Evolutionary conservation across 169 alveolate genomes (phyloP), one percentile per base, ranked within the genome.

Genomic region (Cryptosporidium muris): DNA sequence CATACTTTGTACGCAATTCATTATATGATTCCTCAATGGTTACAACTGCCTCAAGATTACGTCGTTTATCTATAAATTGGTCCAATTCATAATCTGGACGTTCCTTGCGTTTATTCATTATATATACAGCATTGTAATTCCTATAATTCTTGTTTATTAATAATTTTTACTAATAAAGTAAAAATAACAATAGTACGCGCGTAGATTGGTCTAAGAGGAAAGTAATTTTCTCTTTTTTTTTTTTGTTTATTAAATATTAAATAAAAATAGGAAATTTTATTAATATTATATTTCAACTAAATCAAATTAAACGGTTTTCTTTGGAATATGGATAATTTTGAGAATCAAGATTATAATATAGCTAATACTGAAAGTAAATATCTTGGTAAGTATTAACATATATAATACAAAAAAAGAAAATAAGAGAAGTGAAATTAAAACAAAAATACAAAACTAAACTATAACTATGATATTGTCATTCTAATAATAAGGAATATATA

Each of bases 41-140:
- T 11, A 40, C 80, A 42, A 25, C 11, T 45, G 36, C 66, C 25
- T 16, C 81, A 51, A 74, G n/a, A 40, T 42, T 74, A 25, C 67
- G 56, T 52, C 85, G 40, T 47, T 74, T 74, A 12, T 74, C 67
- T 14, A 52, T 62, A 74, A 53, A 74, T 7, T 52, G 43, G 37
- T 58, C 45, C 36, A 74, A 11, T 12, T 62, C 85, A 25, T 38
- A 40, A 12, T 58, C 85, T 37, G 85, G 37, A 48, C 85, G 42
- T 51, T 74, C 85, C 68, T 74, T 74, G 11, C 85, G 66, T 34
- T 74, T 74, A 58, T 58, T 74, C 85, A 74, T 74, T 14, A 47
- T 34, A 16, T 53, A 16, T 53, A 9, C 14, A 8, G 16, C 1
- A 53, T 4, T 25, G 25, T 25, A 25, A 25, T 53, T 49, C n/a